Percentiles rank a stretch among this genome's conserved stretches.
These are phyloP conservation scores for Eucalyptus sp. DNA, from an alignment of 345 rosid species.

Conservation along the genomic window DNA sequence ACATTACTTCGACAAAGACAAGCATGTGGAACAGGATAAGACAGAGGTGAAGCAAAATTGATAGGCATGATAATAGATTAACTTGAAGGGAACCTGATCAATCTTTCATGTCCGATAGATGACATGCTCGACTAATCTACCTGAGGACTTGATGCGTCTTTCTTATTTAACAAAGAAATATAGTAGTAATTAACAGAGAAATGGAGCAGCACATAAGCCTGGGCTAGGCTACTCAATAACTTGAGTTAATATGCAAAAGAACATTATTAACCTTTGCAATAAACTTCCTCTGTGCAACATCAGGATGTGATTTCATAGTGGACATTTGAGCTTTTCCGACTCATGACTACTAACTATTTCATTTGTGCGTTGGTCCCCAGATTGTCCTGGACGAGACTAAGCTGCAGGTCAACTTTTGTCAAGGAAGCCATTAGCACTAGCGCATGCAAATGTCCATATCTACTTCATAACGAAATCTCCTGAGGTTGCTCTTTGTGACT, in stretches of 20 bases:
- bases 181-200: neutral
- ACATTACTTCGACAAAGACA: neutral
- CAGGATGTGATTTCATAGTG: neutral
- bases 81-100: neutral
- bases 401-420: neutral
- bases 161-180: neutral
- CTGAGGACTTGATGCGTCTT: neutral
- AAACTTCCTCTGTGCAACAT: neutral
- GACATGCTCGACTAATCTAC: neutral
- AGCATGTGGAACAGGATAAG: neutral
- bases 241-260: neutral
- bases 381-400: neutral
- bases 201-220: neutral
- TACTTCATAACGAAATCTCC: neutral
- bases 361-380: neutral
- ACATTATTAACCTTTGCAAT: neutral
- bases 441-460: neutral
- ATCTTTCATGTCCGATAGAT: neutral
- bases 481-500: neutral
- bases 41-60: neutral
- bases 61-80: neutral
- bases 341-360: neutral
- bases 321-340: neutral
- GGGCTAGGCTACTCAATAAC: neutral
- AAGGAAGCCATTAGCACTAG: neutral